Evolutionary conservation across 208 protist species (phyloP), one percentile per base, ranked within the genome.

Genomic region (Leishmania martiniquensis): DNA sequence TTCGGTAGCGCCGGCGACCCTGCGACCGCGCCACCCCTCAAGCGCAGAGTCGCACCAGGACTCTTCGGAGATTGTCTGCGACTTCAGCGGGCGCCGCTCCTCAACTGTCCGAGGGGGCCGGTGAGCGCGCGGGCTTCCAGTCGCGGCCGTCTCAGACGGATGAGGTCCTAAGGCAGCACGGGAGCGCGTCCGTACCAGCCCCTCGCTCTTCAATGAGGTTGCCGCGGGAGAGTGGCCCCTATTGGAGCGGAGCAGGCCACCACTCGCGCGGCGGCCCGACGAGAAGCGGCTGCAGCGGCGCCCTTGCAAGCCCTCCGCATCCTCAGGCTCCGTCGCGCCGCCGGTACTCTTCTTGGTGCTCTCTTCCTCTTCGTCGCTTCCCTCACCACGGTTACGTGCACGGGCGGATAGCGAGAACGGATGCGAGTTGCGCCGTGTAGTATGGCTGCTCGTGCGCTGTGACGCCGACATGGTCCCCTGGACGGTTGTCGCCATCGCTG

Each of bases 1-100:
- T 39, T 47, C 42, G 7, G 63, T 32, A 59, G 51, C 52, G 32
- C 42, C 39, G 7, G 45, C 45, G 63, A 62, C 75, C 32, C 37
- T 51, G 65, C 73, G 37, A 6, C 66, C 45, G 55, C 57, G 66
- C 57, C 44, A 57, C 52, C 62, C 60, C 54, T 77, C 80, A 72
- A 63, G 42, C 72, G 73, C 63, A 37, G 77, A 79, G 47, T 65
- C 57, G 72, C 62, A 73, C 75, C 66, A 76, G 45, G 54, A 54
- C 22, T 83, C 73, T 45, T 78, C 78, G 0, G 78, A 20, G 13
- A 2, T 42, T 13, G 9, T 10, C 25, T 57, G 47, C 25, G 73
- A 59, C 0, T 57, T 37, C 1, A 63, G 59, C 34, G 60, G 72
- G 7, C 39, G 78, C n/a, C 65, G 73, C 57, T 77, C 78, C 32